A percentile compares a stretch with the other conserved stretches of the same genome.
These are phyloP conservation scores for Diospyros lotus DNA, from an alignment of 148 eudicot species.

Conservation along the genomic window DNA sequence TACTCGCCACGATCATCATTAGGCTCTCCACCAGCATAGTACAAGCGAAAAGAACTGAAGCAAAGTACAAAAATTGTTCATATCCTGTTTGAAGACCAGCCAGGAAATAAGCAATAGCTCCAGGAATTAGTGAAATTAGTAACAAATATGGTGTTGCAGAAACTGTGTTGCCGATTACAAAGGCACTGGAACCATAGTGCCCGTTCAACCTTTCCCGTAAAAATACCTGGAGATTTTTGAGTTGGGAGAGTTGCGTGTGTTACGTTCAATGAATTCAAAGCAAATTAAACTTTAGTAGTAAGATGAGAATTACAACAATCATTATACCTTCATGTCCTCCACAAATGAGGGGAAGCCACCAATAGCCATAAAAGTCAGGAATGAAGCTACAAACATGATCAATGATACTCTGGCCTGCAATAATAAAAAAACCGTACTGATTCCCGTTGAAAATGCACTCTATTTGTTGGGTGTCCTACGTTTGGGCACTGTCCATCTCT, in stretches of 20 bases:
- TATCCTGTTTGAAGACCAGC: conserved; percentile 37
- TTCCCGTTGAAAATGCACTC: too few relatives aligned
- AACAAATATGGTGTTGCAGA: conserved; percentile 46
- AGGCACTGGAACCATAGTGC: conserved; percentile 40
- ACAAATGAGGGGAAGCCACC: conserved; percentile 47
- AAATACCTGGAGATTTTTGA: conserved; percentile 30
- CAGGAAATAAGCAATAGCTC: conserved; percentile 38
- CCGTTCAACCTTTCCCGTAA: conserved; percentile 52
- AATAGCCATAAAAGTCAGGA: not conserved
- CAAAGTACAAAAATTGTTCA: conserved; percentile 31
- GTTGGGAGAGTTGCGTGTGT: not conserved
- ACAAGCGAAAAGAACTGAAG: conserved; percentile 22
- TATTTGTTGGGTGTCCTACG: too few relatives aligned
- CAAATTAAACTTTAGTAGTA: too few relatives aligned
- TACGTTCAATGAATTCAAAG: not conserved
- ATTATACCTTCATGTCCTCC: conserved; percentile 51
- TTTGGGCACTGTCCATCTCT: too few relatives aligned
- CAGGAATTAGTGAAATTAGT: conserved; percentile 35
- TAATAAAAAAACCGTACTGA: too few relatives aligned
- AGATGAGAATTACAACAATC: not conserved
- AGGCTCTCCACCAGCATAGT: conserved; percentile 55
- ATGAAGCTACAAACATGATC: not conserved
- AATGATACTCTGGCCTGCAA: not conserved
- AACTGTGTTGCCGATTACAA: conserved; percentile 43
- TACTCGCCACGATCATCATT: conserved; percentile 61